phyloP scores from a whole-genome alignment of 352 stramenopile species.

The Thraustochytrium striatum region DNA sequence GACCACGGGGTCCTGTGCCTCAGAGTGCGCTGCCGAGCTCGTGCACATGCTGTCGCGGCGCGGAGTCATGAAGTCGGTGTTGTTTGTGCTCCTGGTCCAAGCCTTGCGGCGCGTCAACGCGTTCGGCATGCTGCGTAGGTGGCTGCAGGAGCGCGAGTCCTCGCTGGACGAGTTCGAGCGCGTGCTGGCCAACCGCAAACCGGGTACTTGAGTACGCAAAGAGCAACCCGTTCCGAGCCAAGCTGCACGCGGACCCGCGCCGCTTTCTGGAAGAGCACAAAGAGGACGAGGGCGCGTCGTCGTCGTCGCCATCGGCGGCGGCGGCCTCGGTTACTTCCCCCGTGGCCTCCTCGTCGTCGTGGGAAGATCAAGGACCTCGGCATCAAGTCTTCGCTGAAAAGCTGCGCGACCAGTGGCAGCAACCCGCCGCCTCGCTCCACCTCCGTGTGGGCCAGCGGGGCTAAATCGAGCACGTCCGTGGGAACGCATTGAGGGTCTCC shows the following conservation, averaged over 20 bases:
- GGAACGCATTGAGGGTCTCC: constrained; percentile 31
- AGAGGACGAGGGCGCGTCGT: not conserved
- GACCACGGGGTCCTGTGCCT: too few species aligned
- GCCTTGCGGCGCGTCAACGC: not conserved
- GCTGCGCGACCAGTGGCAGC: constrained; percentile 10
- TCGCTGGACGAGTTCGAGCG: constrained; percentile 31
- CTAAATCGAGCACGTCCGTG: constrained; percentile 3
- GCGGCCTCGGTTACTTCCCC: not conserved
- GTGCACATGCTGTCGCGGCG: not conserved
- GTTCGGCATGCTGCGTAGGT: constrained; percentile 14
- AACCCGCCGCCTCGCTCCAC: not conserved
- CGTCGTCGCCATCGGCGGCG: not conserved
- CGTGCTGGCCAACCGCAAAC: constrained; percentile 33
- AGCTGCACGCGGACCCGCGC: constrained; percentile 23
- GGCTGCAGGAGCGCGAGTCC: constrained; percentile 15
- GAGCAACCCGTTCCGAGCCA: constrained; percentile 32
- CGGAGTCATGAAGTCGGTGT: not conserved
- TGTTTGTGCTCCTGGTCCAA: constrained; percentile 1
- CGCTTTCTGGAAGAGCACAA: constrained; percentile 6
- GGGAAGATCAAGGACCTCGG: constrained; percentile 26
- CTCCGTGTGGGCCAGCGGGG: not conserved
- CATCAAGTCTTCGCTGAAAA: constrained; percentile 35
- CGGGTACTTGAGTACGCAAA: constrained; percentile 34
- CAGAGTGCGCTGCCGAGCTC: too few species aligned
- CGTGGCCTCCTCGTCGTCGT: not conserved